Evolutionary conservation across 2,329 filamentous ascomycete genomes (phyloP).

Genomic region (Exophiala bonariae): DNA sequence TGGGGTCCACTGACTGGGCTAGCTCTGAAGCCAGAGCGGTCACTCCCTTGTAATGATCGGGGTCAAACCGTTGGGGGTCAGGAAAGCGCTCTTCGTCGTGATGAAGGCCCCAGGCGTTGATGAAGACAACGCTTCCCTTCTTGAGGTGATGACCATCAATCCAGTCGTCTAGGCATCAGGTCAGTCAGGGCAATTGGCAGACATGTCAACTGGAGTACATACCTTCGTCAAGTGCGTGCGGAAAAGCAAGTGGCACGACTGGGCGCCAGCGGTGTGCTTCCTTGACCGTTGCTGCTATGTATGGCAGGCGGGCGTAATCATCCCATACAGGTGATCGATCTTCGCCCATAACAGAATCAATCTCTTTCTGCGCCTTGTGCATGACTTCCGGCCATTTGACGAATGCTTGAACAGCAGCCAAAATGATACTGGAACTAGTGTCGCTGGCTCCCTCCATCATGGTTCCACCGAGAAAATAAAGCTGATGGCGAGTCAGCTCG

Average conservation of each 20-base stretch:
- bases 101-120: slow-evolving; percentile 39
- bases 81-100: slow-evolving; percentile 34
- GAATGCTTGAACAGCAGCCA: slow-evolving; percentile 44
- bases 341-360: slow-evolving; percentile 40
- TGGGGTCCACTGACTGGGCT: slow-evolving; percentile 33
- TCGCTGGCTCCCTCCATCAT: slow-evolving; percentile 40
- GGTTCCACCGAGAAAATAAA: slow-evolving; percentile 37
- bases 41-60: slow-evolving; percentile 34
- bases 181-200: slow-evolving; percentile 14
- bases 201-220: slow-evolving; percentile 20
- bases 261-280: slow-evolving; percentile 42
- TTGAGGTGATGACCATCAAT: slow-evolving; percentile 49
- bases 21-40: slow-evolving; percentile 35
- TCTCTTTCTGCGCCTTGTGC: slow-evolving; percentile 44
- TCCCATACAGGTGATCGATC: slow-evolving; percentile 33
- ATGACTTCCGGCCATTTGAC: slow-evolving; percentile 51
- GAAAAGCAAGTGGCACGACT: slow-evolving; percentile 48
- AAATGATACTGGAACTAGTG: slow-evolving; percentile 40
- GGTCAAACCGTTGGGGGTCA: slow-evolving; percentile 33
- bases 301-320: slow-evolving; percentile 34
- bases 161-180: slow-evolving; percentile 36
- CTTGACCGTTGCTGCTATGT: slow-evolving; percentile 34
- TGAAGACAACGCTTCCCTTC: slow-evolving; percentile 44
- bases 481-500: slow-evolving; percentile 39
- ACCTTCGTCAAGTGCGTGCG: slow-evolving; percentile 40